Evolutionary conservation across 345 rosid species (phyloP).

Genomic region (Rhodomyrtus tomentosa): DNA sequence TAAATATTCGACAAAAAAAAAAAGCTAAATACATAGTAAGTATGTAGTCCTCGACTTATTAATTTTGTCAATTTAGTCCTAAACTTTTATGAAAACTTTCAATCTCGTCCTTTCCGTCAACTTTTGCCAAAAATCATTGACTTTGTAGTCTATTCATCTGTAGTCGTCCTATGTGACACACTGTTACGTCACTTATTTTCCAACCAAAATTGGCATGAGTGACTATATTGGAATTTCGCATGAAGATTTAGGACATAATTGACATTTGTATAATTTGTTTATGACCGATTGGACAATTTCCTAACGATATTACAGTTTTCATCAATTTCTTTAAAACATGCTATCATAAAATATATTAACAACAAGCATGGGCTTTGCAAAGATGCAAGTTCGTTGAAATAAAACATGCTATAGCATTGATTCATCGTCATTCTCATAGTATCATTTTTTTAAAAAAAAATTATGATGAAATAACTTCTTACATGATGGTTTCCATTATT

Average conservation of each 20-base stretch:
- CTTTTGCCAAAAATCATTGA: neutral
- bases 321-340: neutral
- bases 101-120: neutral
- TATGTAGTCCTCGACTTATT: neutral
- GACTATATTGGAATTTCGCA: neutral
- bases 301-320: neutral
- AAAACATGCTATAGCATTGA: neutral
- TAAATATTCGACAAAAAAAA: too few relatives aligned
- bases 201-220: accelerated
- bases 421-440: neutral
- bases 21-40: neutral
- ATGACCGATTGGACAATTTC: neutral
- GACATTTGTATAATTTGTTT: neutral
- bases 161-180: neutral
- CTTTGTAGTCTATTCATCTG: neutral
- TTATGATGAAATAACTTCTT: neutral
- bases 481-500: neutral
- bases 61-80: too few relatives aligned
- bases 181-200: too few relatives aligned
- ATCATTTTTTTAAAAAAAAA: neutral
- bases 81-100: too few relatives aligned
- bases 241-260: accelerated
- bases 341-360: neutral
- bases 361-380: neutral
- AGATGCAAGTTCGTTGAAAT: neutral